Base-by-base conservation (phyloP, 1,284 basidiomycete species). In the Ganoderma multipileum region DNA sequence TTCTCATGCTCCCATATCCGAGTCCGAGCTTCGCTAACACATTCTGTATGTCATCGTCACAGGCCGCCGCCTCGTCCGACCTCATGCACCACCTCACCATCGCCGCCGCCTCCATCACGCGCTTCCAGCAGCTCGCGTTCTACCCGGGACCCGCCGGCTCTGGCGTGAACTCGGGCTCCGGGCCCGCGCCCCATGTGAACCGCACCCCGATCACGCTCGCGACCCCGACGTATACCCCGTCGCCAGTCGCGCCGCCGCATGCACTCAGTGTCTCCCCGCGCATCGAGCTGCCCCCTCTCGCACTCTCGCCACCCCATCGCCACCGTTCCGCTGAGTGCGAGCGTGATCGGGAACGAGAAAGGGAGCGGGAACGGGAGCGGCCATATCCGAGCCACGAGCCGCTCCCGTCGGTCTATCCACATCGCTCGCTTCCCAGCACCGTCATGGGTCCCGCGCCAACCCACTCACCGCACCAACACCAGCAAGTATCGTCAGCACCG, bases 61-160 rank as follows among this genome's bases (percentile, higher is more conserved):
- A 88, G 87, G 81, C 81, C 26, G 79, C 84, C 62, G 85, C 84
- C 18, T 86, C 87, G 12, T 78, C 83, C 59, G 85, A 88, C 61
- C 79, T 89, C 36, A 80, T 87, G 81, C 82, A 84, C 39, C 80
- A 83, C 66, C 81, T 90, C 55, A 78, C 81, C 9, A 76, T 81
- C 36, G 82, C 85, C 2, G 81, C 83, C 4, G 78, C 81, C 20
- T 85, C 87, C 30, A 76, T 90, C 50, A 76, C 81, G 47, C 85
- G 81, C 64, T 81, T 80, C 73, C 77, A 78, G 68, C 73, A 75
- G 64, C 71, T 78, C 57, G 75, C 77, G 8, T 75, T 78, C 71
- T 73, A 72, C 59, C 76, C 76, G n/a, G 73, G 73, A 41, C 67
- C 65, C 14, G 69, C 65, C 20, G 69, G 71, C 64, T 58, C 41